Base-by-base conservation (phyloP, 2,329 filamentous ascomycete species). In the Diaporthe aspalathi region DNA sequence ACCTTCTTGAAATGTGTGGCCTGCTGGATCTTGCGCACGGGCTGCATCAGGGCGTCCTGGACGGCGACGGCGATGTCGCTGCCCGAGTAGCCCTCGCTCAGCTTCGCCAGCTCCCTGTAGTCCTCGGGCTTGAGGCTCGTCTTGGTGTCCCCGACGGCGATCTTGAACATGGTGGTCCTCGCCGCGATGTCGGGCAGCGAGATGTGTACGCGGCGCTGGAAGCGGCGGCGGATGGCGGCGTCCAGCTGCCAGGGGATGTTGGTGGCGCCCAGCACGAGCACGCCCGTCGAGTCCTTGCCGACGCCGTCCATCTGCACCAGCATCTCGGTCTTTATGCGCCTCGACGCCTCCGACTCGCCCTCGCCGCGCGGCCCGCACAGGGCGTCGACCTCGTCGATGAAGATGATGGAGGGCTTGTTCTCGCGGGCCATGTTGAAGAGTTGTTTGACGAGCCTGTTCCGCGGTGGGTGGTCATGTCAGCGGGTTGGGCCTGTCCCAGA, bases 191-290 rank as follows among this genome's bases (percentile, higher is more conserved):
- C 96, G 8, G 96, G 96, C 54, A 99, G 84, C 75, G 93, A 94
- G 81, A 99, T 99, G 82, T 99, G 96, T 35, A 99, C 95, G 83
- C 96, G 89, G 76, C 96, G 89, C 82, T 99, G 97, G 86, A 99
- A 99, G 79, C 96, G 94, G 81, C 96, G 90, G 76, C 96, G 92
- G 77, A 99, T 99, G 76, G 96, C 96, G 14, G 94, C 93, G 81
- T 99, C 96, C 62, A 99, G 88, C 85, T 99, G 95, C 96, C 96
- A 99, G 22, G 96, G 96, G 74, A 99, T 98, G 80, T 99, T 99
- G 70, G 96, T 99, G 68, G 96, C 96, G 73, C 96, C 96, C 4
- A 99, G 89, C 50, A 99, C 97, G 29, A 99, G 86, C 11, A 99
- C 95, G 24, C 95, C 96, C 77, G 93, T 94, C 74, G 93, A 95